Evolutionary conservation across 768 basidiomycete genomes (phyloP).

Genomic region (Mycena olivaceomarginata): DNA sequence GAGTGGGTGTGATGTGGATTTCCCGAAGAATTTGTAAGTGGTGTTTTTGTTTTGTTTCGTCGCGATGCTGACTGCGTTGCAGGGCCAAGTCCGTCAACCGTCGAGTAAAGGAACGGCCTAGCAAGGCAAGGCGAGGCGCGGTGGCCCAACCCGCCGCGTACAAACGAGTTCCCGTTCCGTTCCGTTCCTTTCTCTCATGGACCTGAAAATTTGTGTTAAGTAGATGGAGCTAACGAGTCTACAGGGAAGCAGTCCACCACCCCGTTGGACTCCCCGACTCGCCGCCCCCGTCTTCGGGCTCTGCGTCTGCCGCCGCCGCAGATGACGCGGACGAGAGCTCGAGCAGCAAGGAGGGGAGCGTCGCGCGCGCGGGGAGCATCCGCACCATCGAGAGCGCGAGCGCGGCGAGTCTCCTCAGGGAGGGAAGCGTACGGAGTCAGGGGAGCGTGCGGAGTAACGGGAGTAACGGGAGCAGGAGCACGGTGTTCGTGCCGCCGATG

Average conservation of each 20-base stretch:
- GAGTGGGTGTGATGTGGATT: too few relatives aligned
- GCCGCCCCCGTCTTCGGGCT: slow-evolving; percentile 69
- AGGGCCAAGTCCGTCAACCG: slow-evolving; percentile 89
- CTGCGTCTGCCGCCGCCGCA: slow-evolving; percentile 53
- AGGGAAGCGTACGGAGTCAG: slow-evolving; percentile 53
- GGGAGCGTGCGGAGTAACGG: slow-evolving; percentile 50
- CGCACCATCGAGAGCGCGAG: slow-evolving; percentile 79
- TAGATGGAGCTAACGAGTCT: too few relatives aligned
- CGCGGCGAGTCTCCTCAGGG: slow-evolving; percentile 61
- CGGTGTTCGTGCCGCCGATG: slow-evolving; percentile 87
- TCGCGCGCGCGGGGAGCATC: slow-evolving; percentile 69
- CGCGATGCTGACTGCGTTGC: slow-evolving; percentile 30
- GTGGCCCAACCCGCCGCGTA: too few relatives aligned
- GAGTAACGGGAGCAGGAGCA: slow-evolving; percentile 77
- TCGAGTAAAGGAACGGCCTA: slow-evolving; percentile 67
- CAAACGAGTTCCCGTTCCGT: too few relatives aligned
- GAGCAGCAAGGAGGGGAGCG: neutral
- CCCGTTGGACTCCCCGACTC: slow-evolving; percentile 58
- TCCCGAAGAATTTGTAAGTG: slow-evolving; percentile 93
- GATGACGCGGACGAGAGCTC: slow-evolving; percentile 29
- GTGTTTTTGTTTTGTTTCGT: slow-evolving; percentile 24
- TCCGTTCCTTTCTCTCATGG: too few relatives aligned
- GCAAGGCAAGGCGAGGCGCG: too few relatives aligned
- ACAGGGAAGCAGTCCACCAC: slow-evolving; percentile 81
- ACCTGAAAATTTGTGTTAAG: too few relatives aligned